phyloP scores from a whole-genome alignment of 805 yeast species.

The Ascoidea rubescens region DNA sequence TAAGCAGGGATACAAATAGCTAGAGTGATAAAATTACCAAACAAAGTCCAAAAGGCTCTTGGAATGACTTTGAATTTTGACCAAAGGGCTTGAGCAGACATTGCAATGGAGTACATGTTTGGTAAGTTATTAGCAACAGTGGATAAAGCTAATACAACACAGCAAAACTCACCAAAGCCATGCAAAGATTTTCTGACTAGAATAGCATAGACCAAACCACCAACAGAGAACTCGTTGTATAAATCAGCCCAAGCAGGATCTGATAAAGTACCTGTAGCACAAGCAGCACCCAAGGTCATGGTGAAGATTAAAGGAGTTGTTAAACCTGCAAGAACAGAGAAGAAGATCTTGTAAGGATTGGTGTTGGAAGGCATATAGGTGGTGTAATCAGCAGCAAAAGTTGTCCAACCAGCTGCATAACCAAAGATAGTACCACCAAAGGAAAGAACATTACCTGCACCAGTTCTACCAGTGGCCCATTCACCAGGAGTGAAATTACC shows the following conservation, averaged over 20 bases:
- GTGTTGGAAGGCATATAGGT: conserved; percentile 67
- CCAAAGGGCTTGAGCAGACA: conserved; percentile 80
- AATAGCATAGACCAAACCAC: conserved; percentile 75
- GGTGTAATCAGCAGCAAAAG: conserved; percentile 86
- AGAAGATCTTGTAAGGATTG: conserved; percentile 44
- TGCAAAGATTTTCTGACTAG: conserved; percentile 69
- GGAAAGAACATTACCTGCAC: conserved; percentile 66
- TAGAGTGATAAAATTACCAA: conserved; percentile 62
- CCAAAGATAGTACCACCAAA: conserved; percentile 80
- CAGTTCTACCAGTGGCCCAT: conserved; percentile 33
- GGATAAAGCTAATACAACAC: conserved; percentile 73
- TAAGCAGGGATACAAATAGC: conserved; percentile 86
- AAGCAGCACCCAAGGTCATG: conserved; percentile 77
- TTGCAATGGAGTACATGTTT: conserved; percentile 82
- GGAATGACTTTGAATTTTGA: conserved; percentile 63
- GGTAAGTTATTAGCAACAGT: conserved; percentile 89
- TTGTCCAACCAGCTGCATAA: conserved; percentile 89
- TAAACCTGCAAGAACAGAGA: conserved; percentile 50
- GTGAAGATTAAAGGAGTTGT: conserved; percentile 57
- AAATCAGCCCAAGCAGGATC: conserved; percentile 29
- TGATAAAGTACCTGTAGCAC: conserved; percentile 50
- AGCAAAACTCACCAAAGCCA: conserved; percentile 82
- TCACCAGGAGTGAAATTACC: conserved; percentile 36
- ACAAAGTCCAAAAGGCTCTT: conserved; percentile 68
- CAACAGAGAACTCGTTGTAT: conserved; percentile 43